Evolutionary conservation across 1,284 basidiomycete species (phyloP), one percentile per base, ranked within the genome.

Genomic region (Austroboletus rostrupii): DNA sequence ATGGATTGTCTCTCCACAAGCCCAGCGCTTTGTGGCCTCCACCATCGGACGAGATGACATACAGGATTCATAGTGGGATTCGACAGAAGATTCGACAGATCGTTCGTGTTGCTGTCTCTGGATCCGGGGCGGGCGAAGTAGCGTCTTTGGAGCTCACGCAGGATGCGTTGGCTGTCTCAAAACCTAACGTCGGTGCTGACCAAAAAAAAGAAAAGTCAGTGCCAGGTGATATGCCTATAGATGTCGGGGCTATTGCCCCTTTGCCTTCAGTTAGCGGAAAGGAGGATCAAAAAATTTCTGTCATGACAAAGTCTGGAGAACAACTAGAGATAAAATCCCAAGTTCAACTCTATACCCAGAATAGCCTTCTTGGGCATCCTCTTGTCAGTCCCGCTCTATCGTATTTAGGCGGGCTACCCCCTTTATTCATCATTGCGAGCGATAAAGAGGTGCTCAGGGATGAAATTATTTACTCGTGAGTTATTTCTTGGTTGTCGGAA

Each of bases 401-500:
- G 0, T 95, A 94, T 61, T 77, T 98, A 9, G 96, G 96, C 9
- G 95, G 95, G 1, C 70, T 99, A 1, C 92, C 92, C 1, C 95
- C 96, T 3, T 65, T 98, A 44, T 74, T 92, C 44, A 74, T 99
- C 57, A 84, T 96, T 56, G 89, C 83, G 1, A 88, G 96, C 33
- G 89, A 98, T 58, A 87, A 86, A 58, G 96, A 99, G 70, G 93
- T 97, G 0, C 70, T 98, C 38, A 76, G 92, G 43, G 96, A 99
- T 62, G 95, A 98, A 69, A 86, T 93, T 43, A 81, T 97, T 35
- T 98, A 92, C 62, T 71, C 79, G 89, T 92, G 57, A 61, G 89
- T 77, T 32, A 26, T 17, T 47, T 37, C 16, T 48, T 45, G 7
- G 7, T 10, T 5, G 3, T 21, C 17, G 41, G 17, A 16, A 12